Base-by-base conservation (phyloP, 2,329 filamentous ascomycete species). In the Colletotrichum sp. region DNA sequence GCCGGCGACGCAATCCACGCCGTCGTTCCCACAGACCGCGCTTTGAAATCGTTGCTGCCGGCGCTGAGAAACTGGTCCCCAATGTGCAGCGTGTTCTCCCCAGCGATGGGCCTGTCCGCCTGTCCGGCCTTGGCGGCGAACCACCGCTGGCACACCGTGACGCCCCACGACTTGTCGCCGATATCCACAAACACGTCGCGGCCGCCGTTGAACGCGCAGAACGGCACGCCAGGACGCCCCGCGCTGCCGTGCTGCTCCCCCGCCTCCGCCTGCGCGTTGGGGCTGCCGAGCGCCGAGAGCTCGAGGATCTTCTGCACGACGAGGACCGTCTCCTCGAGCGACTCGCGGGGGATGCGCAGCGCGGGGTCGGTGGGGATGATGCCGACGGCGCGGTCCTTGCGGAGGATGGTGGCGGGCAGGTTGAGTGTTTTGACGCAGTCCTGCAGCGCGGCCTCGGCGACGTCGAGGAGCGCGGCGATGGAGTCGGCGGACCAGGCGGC, bases 141-240 rank as follows among this genome's bases (percentile, higher is more conserved):
- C 88, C 95, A 98, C 74, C 93, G 91, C 87, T 99, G 97, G 83
- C 96, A 98, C 6, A 96, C 95, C 39, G 95, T 90, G 4, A 99
- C 97, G 78, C 97, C 97, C 94, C 96, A 98, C 69, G 94, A 96
- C 87, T 99, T 99, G 87, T 99, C 97, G 72, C 97, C 97, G 81
- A 99, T 98, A 84, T 99, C 97, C 70, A 99, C 96, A 85, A 99
- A 99, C 57, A 99, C 96, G 84, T 99, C 97, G 77, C 97, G 96
- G 13, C 97, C 97, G 70, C 96, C 97, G 84, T 99, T 99, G 88
- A 99, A 99, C 26, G 97, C 97, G 83, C 97, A 99, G 82, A 99
- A 99, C 1, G 97, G 97, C 36, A 99, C 87, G 28, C 82, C 79
- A 8, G 81, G 80, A 30, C 80, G 66, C 28, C 60, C 44, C 44